Evolutionary conservation across 1,284 basidiomycete genomes (phyloP).

Genomic region (Tilletia horrida): DNA sequence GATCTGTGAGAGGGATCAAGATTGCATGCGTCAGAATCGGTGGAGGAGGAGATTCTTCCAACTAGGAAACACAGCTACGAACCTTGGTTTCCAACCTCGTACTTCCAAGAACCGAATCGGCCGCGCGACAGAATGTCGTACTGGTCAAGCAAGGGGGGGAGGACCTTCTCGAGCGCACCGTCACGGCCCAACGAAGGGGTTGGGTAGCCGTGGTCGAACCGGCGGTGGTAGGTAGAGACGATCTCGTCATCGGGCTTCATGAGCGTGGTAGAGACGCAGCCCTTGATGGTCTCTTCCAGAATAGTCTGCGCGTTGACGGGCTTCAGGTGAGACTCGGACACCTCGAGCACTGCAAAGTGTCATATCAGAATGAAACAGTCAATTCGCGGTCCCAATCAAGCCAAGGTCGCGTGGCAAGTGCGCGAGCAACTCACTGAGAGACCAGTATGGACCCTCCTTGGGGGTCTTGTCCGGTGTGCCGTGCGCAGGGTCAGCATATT

Average conservation of each 20-base stretch:
- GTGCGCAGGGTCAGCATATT: conserved; percentile 58
- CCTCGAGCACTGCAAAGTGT: conserved; percentile 59
- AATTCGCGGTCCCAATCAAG: not conserved
- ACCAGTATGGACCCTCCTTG: conserved; percentile 59
- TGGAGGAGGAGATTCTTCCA: too few relatives aligned
- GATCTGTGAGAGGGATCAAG: conserved; percentile 55
- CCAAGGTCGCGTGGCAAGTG: not conserved
- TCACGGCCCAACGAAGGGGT: conserved; percentile 59
- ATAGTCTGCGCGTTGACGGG: conserved; percentile 59
- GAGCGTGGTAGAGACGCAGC: conserved; percentile 59
- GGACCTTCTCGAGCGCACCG: conserved; percentile 57
- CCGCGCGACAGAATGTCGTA: conserved; percentile 59
- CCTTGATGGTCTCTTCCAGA: conserved; percentile 59
- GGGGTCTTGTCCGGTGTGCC: conserved; percentile 54
- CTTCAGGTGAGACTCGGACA: conserved; percentile 60
- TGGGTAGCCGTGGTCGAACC: conserved; percentile 59
- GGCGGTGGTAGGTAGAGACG: conserved; percentile 60
- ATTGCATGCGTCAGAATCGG: too few relatives aligned
- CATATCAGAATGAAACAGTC: not conserved
- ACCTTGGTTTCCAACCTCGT: conserved; percentile 60
- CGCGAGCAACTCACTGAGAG: conserved; percentile 30
- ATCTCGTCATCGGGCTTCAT: conserved; percentile 59
- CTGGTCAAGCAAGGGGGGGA: conserved; percentile 57
- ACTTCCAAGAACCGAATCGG: conserved; percentile 62
- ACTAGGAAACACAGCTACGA: too few relatives aligned